phyloP scores from a whole-genome alignment of 2,329 filamentous ascomycete genomes.

The Fusarium sp. region DNA sequence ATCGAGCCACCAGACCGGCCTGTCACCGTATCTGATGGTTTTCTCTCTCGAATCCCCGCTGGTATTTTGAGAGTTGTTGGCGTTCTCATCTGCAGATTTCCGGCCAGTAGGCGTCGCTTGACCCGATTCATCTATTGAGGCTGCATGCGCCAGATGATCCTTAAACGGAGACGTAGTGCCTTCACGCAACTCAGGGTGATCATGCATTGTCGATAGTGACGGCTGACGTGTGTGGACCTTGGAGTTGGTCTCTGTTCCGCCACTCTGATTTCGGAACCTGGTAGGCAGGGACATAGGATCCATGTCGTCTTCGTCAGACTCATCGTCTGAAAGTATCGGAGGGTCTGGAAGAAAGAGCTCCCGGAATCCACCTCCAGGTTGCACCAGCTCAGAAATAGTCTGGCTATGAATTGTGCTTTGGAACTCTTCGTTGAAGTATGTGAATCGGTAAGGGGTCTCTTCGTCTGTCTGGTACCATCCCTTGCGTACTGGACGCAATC shows the following conservation, averaged over 20 bases:
- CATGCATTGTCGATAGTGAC: conserved; percentile 55
- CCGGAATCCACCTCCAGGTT: conserved; percentile 84
- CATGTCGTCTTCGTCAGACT: conserved; percentile 74
- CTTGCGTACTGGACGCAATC: conserved; percentile 82
- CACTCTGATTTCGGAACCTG: conserved; percentile 45
- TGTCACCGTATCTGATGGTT: conserved; percentile 76
- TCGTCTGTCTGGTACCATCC: conserved; percentile 91
- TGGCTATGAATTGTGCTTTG: conserved; percentile 96
- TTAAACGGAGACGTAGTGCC: conserved; percentile 50
- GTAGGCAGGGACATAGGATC: conserved; percentile 48
- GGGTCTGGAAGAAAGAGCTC: conserved; percentile 94
- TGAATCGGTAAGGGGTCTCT: conserved; percentile 93
- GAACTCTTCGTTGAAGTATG: conserved; percentile 98
- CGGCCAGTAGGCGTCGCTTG: conserved; percentile 62
- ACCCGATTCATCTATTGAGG: conserved; percentile 57
- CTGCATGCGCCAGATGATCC: conserved; percentile 50
- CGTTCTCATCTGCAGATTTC: conserved; percentile 55
- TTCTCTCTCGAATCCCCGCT: conserved; percentile 53
- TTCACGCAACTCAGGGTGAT: conserved; percentile 38
- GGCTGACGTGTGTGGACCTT: conserved; percentile 62
- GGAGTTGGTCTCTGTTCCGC: conserved; percentile 56
- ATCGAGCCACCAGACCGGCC: conserved; percentile 97
- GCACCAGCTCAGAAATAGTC: conserved; percentile 91
- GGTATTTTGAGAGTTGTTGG: conserved; percentile 35
- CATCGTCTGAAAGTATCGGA: conserved; percentile 78